Conservation (phyloP, 345 rosid species). For the Trapa bicornis region DNA sequence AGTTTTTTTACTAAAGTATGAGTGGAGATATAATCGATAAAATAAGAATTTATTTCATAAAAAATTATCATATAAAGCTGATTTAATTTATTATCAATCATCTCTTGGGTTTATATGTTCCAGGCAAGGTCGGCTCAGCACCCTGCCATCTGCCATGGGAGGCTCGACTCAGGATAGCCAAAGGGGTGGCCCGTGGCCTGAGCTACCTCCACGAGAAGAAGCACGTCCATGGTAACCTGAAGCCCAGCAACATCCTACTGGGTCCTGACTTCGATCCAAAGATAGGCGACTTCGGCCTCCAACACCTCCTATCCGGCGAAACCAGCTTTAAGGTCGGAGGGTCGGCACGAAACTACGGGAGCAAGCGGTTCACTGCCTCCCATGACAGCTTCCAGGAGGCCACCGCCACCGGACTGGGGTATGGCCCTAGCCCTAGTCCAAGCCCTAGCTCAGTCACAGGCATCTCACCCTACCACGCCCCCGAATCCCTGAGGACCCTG, state of each 20-base stretch:
- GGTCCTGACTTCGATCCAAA: slow-evolving; percentile 69
- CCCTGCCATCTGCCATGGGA: slow-evolving; percentile 83
- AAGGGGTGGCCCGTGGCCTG: slow-evolving; percentile 77
- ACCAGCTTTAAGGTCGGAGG: slow-evolving; percentile 48
- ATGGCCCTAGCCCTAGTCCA: slow-evolving; percentile 51
- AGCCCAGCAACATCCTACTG: slow-evolving; percentile 77
- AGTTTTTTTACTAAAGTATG: too few relatives aligned
- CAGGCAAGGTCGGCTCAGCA: slow-evolving; percentile 82
- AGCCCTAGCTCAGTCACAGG: slow-evolving; percentile 54
- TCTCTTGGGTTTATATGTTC: neutral
- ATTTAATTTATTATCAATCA: too few relatives aligned
- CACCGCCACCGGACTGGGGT: slow-evolving; percentile 17
- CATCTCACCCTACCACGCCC: slow-evolving; percentile 59
- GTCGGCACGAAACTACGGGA: slow-evolving; percentile 62
- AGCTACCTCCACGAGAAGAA: slow-evolving; percentile 73
- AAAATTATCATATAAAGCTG: too few relatives aligned
- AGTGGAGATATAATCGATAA: too few relatives aligned
- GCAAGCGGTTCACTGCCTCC: slow-evolving; percentile 50
- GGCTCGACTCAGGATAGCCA: slow-evolving; percentile 63
- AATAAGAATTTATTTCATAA: too few relatives aligned
- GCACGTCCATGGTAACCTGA: slow-evolving; percentile 76
- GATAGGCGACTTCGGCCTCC: slow-evolving; percentile 82
- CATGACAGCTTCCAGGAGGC: slow-evolving; percentile 60
- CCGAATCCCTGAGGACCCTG: slow-evolving; percentile 70
- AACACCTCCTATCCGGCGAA: slow-evolving; percentile 50